Evolutionary conservation across 148 eudicot species (phyloP).

Genomic region (Camellia sinensis): DNA sequence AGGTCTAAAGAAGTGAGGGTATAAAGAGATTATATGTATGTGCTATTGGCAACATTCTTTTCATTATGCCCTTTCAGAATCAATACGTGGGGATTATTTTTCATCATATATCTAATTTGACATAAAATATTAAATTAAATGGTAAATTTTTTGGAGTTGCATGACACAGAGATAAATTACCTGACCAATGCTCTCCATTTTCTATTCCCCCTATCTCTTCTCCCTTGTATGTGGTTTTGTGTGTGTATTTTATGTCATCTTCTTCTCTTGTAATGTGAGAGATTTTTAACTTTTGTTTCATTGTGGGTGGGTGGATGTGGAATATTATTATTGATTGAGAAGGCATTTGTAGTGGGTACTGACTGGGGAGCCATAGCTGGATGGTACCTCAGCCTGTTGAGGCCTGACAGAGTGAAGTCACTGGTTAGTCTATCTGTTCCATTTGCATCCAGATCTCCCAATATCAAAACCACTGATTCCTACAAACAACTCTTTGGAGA

Average conservation of each 20-base stretch:
- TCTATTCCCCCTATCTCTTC: not conserved
- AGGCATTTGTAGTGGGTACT: constrained; percentile 53
- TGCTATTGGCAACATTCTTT: no score
- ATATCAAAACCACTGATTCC: constrained; percentile 23
- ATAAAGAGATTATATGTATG: no score
- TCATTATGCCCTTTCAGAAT: no score
- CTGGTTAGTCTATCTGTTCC: constrained; percentile 41
- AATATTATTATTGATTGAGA: not conserved
- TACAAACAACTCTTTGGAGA: constrained; percentile 36
- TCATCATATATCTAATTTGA: no score
- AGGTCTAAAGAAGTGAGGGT: no score
- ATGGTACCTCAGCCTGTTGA: constrained; percentile 48
- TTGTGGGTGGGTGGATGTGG: not conserved
- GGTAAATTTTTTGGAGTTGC: no score
- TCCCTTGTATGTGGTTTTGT: not conserved
- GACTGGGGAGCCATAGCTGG: constrained; percentile 60
- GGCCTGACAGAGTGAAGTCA: constrained; percentile 52
- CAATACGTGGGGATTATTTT: no score
- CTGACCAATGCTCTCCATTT: no score
- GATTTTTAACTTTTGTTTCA: not conserved
- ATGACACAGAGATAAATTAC: no score
- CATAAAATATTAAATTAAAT: no score
- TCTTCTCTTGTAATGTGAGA: not conserved
- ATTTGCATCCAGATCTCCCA: constrained; percentile 28
- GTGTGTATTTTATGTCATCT: not conserved